A percentile compares a stretch with the other conserved stretches of the same genome.
Conservation (phyloP, 2,329 filamentous ascomycete genomes). For the Aspergillus oerlinghausenensis region DNA sequence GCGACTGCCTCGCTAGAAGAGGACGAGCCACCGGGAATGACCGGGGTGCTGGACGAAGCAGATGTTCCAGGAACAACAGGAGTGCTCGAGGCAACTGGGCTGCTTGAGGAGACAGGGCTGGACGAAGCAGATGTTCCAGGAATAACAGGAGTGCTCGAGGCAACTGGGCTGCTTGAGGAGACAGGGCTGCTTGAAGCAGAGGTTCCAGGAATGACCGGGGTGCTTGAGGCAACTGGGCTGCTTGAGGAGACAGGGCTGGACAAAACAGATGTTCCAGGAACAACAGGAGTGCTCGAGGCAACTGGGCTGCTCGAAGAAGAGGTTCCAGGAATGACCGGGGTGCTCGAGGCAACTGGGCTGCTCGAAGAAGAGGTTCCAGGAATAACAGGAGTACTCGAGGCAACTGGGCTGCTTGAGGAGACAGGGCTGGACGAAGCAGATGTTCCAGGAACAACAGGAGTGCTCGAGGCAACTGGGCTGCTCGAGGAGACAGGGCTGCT, state of each 20-base stretch:
- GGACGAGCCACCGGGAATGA: not conserved
- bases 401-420: no score
- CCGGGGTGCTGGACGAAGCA: constrained; percentile 2
- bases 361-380: no score
- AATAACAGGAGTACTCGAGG: no score
- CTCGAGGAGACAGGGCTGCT: constrained; percentile 6
- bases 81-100: constrained; percentile 1
- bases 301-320: constrained; percentile 5
- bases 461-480: not conserved
- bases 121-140: not conserved
- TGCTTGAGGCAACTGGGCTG: constrained; percentile 5
- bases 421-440: no score
- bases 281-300: not conserved
- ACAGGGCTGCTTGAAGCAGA: constrained; percentile 1
- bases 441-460: no score
- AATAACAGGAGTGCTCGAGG: not conserved
- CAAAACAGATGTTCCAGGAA: not conserved
- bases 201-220: not conserved
- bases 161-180: not conserved
- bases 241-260: not conserved
- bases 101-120: not conserved
- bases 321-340: not conserved
- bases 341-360: constrained; percentile 6
- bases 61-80: not conserved
- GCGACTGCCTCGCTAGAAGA: not conserved